Base-by-base conservation (phyloP, 192 early-diverging fungal genomes). In the Gryganskiella cystojenkinii region DNA sequence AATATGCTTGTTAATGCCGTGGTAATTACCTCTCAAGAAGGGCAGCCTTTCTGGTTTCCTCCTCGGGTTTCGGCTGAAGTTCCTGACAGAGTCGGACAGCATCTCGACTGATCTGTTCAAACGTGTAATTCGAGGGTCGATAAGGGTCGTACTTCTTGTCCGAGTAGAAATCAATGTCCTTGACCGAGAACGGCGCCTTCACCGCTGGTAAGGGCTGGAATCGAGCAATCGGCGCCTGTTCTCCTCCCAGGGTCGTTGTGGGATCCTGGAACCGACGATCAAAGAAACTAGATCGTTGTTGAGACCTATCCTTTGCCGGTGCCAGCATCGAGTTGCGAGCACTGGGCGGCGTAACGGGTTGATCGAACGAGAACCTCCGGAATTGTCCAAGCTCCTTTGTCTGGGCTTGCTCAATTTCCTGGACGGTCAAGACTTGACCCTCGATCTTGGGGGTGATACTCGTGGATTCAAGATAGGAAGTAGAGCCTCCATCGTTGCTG, bases 161-260 rank as follows among this genome's bases (percentile, higher is more conserved):
- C 4, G 72, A 66, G 35, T 75, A 75, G 52, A 75, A 75, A 42
- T 75, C 72, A 24, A 75, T 75, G 20, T 75, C 72, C 53, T 75
- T 75, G 64, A 60, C 64, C 2, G 64, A 68, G 40, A 76, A 68
- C 8, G 65, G 60, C 7, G 54, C 28, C 47, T 68, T 67, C 14
- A 49, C 64, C 14, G 20, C 22, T 3, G 59, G 14, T n/a, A 31
- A 13, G 13, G 13, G 52, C 15, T 58, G 60, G 27, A 33, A 58
- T 0, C 53, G 58, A 20, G 54, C n/a, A n/a, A n/a, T n/a, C n/a
- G n/a, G n/a, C n/a, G n/a, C n/a, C n/a, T 15, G 34, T 35, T 47
- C 37, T 33, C 33, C 42, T 35, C 6, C 31, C 35, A 1, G 31
- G 37, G 13, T 34, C 1, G 43, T 8, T 5, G n/a, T n/a, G n/a